Conservation (phyloP, 2,329 filamentous ascomycete species). For the Chrysoporthe cubensis region DNA sequence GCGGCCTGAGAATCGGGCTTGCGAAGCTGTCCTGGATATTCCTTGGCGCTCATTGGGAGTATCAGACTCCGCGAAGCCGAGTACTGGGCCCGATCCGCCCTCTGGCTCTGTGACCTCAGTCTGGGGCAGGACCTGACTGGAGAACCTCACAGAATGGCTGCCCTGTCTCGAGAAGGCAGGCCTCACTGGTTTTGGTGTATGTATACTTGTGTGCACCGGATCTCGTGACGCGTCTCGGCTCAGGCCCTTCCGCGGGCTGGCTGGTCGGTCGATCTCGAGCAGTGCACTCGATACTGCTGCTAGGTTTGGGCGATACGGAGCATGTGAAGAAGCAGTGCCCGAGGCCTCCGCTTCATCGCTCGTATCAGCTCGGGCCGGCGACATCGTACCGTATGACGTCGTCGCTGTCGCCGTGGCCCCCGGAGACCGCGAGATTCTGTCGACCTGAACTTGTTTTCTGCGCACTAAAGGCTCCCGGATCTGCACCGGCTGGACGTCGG, state of each 20-base stretch:
- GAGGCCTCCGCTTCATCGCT: conserved; percentile 2
- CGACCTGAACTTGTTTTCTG: conserved; percentile 23
- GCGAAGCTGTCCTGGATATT: conserved; percentile 52
- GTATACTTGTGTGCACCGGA: neutral
- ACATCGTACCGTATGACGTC: conserved; percentile 22
- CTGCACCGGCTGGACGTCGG: conserved; percentile 35
- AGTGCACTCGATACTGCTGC: conserved; percentile 17
- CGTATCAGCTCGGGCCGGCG: neutral
- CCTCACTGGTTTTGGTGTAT: conserved; percentile 38
- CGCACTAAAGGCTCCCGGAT: conserved; percentile 16
- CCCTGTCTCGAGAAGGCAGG: conserved; percentile 57
- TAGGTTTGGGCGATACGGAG: conserved; percentile 4
- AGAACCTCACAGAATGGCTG: conserved; percentile 64
- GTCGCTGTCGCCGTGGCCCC: neutral
- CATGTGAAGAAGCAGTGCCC: conserved; percentile 10
- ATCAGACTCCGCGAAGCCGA: conserved; percentile 69
- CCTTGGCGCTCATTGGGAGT: conserved; percentile 42
- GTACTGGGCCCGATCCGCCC: conserved; percentile 68
- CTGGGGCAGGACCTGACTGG: conserved; percentile 73
- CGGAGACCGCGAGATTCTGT: conserved; percentile 18
- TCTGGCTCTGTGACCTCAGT: conserved; percentile 64
- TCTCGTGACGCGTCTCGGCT: conserved; percentile 18
- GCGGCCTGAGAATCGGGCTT: conserved; percentile 64
- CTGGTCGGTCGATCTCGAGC: conserved; percentile 12
- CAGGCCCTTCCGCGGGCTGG: conserved; percentile 12